A percentile compares a stretch with the other conserved stretches of the same genome.
phyloP scores from a whole-genome alignment of 495 filamentous ascomycete species.

The Evansstolkia leycettana region DNA sequence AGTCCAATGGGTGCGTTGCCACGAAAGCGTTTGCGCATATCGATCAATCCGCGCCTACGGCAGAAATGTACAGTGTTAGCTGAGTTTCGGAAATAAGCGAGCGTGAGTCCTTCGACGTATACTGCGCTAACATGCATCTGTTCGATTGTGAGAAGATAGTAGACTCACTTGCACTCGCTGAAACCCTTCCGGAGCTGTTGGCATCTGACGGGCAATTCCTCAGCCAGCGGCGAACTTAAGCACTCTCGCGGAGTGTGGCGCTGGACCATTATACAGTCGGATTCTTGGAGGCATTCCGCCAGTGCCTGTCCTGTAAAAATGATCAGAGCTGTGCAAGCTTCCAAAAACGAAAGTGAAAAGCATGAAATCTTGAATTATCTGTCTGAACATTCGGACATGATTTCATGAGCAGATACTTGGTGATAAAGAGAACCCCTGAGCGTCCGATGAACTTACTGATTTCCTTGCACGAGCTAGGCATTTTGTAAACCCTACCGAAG shows the following conservation, averaged over 20 bases:
- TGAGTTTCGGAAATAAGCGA: no score
- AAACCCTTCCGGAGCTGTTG: conserved; percentile 90
- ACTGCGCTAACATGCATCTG: no score
- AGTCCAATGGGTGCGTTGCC: conserved; percentile 81
- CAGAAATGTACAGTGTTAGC: conserved; percentile 2
- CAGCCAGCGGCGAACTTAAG: conserved; percentile 62
- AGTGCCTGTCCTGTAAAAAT: conserved; percentile 62
- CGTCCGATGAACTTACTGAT: conserved; percentile 54
- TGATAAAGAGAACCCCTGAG: not conserved
- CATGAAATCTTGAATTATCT: not conserved
- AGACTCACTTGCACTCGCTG: conserved; percentile 70
- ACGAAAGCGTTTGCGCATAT: conserved; percentile 97
- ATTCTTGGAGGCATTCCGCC: conserved; percentile 86
- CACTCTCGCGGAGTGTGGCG: conserved; percentile 81
- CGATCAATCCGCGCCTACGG: conserved; percentile 68
- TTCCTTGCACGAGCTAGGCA: conserved; percentile 95
- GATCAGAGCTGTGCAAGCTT: no score
- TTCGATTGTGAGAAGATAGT: no score
- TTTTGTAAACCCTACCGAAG: conserved; percentile 27
- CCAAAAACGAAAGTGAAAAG: no score
- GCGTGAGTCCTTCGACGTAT: no score
- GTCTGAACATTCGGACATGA: not conserved
- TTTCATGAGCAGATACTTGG: not conserved
- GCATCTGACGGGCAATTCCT: conserved; percentile 72
- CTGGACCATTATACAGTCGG: conserved; percentile 87